phyloP scores from a whole-genome alignment of 2,329 filamentous ascomycete species.

The Dactylellina parvicollis region DNA sequence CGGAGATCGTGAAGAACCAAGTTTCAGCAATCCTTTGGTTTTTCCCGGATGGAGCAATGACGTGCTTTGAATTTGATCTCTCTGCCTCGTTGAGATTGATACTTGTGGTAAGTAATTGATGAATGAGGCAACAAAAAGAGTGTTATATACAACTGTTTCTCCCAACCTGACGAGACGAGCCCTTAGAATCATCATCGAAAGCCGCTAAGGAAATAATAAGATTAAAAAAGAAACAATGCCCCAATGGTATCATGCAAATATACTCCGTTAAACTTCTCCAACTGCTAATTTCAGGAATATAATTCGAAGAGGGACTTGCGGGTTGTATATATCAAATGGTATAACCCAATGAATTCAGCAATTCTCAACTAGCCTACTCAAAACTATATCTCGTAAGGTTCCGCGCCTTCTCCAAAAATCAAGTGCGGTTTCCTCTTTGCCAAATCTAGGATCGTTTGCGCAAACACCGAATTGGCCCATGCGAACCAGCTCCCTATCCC shows the following conservation, averaged over 20 bases:
- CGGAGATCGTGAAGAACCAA: too few species aligned
- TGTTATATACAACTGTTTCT: too few species aligned
- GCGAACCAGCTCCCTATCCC: slow-evolving; percentile 83
- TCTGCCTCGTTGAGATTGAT: too few species aligned
- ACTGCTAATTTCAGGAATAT: too few species aligned
- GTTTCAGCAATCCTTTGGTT: too few species aligned
- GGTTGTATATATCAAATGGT: not conserved
- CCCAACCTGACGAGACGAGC: not conserved
- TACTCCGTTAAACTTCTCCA: slow-evolving; percentile 8
- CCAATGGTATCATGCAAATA: slow-evolving; percentile 49
- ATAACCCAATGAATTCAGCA: not conserved
- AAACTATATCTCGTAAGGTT: slow-evolving; percentile 66
- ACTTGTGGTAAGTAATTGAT: too few species aligned
- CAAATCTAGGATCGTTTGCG: slow-evolving; percentile 87
- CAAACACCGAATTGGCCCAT: slow-evolving; percentile 97
- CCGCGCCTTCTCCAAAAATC: slow-evolving; percentile 75
- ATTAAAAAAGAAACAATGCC: slow-evolving; percentile 5
- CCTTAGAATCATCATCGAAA: not conserved
- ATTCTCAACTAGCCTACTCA: not conserved
- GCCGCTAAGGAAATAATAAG: not conserved
- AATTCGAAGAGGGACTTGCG: too few species aligned
- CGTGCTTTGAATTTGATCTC: too few species aligned
- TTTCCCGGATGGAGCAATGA: too few species aligned
- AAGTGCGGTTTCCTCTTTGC: slow-evolving; percentile 88
- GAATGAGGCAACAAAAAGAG: too few species aligned